Evolutionary conservation across 257 asterid species (phyloP).

Genomic region (Pogostemon cablin): DNA sequence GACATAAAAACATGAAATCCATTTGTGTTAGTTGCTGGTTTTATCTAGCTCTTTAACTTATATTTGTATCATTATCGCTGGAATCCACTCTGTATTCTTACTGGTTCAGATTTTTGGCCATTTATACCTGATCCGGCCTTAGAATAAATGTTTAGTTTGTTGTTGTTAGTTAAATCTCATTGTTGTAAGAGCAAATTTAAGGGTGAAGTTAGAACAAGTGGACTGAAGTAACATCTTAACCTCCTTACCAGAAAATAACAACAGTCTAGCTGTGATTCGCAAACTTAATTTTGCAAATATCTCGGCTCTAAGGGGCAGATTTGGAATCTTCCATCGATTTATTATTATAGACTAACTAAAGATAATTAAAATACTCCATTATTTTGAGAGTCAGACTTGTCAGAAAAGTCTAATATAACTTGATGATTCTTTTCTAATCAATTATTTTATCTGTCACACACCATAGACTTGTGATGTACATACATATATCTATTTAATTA

Average conservation of each 20-base stretch:
- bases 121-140: not conserved
- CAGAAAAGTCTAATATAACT: constrained; percentile 8
- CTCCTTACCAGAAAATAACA: constrained; percentile 22
- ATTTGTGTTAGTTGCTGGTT: constrained; percentile 14
- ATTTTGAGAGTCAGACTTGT: no score
- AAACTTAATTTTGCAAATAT: constrained; percentile 9
- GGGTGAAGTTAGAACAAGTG: constrained; percentile 19
- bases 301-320: not conserved
- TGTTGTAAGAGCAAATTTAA: constrained; percentile 7
- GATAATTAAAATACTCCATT: no score
- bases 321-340: not conserved
- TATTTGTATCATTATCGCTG: constrained; percentile 17
- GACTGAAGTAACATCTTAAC: constrained; percentile 25
- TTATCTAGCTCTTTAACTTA: not conserved
- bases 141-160: not conserved
- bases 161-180: constrained; percentile 12
- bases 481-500: no score
- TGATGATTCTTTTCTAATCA: not conserved
- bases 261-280: not conserved
- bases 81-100: constrained; percentile 1
- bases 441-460: not conserved
- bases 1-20: not conserved
- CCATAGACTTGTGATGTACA: no score
- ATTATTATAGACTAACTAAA: no score
- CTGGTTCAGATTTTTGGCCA: not conserved